phyloP scores from a whole-genome alignment of 1,139 yeast genomes.

The Hyphopichia fennica region DNA sequence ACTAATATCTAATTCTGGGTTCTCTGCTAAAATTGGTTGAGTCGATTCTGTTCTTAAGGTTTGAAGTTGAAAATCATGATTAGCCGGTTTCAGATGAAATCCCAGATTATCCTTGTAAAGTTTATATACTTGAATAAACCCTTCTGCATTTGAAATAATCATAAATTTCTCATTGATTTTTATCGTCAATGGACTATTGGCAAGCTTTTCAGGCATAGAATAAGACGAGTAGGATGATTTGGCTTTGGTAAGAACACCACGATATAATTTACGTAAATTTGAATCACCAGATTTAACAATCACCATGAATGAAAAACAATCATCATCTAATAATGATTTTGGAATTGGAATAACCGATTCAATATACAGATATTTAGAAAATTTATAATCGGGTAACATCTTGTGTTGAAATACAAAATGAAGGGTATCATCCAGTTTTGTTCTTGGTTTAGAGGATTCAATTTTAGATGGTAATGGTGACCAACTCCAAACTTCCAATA shows the following conservation, averaged over 20 bases:
- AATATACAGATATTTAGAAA: slow-evolving; percentile 13
- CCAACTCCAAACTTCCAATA: slow-evolving; percentile 57
- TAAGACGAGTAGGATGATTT: too few relatives aligned
- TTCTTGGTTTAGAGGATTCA: too few relatives aligned
- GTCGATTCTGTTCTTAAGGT: slow-evolving; percentile 24
- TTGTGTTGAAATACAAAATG: slow-evolving; percentile 7
- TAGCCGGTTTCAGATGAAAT: slow-evolving; percentile 11
- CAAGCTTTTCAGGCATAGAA: background rate
- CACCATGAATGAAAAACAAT: background rate
- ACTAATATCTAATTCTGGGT: slow-evolving; percentile 11
- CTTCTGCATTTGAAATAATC: slow-evolving; percentile 23
- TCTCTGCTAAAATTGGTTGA: slow-evolving; percentile 21
- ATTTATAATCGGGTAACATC: slow-evolving; percentile 18
- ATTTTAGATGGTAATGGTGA: slow-evolving; percentile 11
- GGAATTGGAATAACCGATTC: slow-evolving; percentile 3
- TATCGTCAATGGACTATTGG: slow-evolving; percentile 7
- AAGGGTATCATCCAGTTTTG: background rate
- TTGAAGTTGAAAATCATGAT: slow-evolving; percentile 19
- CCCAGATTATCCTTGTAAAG: background rate
- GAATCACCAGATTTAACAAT: background rate
- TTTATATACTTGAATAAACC: slow-evolving; percentile 16
- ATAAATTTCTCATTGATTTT: slow-evolving; percentile 22
- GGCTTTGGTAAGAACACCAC: background rate
- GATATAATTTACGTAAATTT: background rate
- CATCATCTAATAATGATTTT: background rate